Evolutionary conservation across 2,329 filamentous ascomycete species (phyloP).

Genomic region (Chaetothyriales sp.): DNA sequence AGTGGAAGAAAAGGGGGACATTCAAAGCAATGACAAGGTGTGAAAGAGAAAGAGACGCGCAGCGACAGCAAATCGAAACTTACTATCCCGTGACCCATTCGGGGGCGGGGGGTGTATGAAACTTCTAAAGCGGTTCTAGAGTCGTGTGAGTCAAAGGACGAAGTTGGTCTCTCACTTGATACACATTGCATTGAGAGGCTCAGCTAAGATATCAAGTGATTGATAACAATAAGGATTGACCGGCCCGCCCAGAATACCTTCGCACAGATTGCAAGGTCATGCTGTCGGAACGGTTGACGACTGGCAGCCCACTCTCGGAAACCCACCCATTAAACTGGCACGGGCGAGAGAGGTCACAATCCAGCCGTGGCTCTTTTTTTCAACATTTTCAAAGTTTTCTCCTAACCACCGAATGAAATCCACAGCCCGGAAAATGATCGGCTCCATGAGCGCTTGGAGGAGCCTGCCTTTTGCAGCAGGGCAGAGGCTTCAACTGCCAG

Average conservation of each 20-base stretch:
- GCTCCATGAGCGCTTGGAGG: slow-evolving; percentile 14
- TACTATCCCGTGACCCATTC: too few relatives aligned
- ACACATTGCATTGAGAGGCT: neutral
- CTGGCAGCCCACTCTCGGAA: slow-evolving; percentile 5
- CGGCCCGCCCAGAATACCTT: neutral
- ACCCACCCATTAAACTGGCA: slow-evolving; percentile 11
- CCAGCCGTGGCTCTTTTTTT: slow-evolving; percentile 12
- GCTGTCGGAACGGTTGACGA: slow-evolving; percentile 10
- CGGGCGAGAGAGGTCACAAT: slow-evolving; percentile 8
- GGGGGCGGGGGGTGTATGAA: too few relatives aligned
- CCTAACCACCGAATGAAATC: neutral
- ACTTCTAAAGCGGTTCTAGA: too few relatives aligned
- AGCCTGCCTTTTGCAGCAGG: slow-evolving; percentile 17
- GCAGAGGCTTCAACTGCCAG: slow-evolving; percentile 20
- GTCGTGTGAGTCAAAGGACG: too few relatives aligned
- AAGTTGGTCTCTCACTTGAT: neutral
- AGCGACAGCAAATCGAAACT: too few relatives aligned
- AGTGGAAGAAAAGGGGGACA: too few relatives aligned
- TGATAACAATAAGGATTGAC: neutral
- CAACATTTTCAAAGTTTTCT: slow-evolving; percentile 7
- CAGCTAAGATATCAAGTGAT: neutral
- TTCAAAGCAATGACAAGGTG: too few relatives aligned
- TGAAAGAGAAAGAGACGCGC: too few relatives aligned
- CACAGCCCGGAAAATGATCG: slow-evolving; percentile 2
- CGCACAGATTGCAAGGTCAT: neutral